phyloP scores from a whole-genome alignment of 2,329 filamentous ascomycete genomes.

The Drechmeria coniospora region DNA sequence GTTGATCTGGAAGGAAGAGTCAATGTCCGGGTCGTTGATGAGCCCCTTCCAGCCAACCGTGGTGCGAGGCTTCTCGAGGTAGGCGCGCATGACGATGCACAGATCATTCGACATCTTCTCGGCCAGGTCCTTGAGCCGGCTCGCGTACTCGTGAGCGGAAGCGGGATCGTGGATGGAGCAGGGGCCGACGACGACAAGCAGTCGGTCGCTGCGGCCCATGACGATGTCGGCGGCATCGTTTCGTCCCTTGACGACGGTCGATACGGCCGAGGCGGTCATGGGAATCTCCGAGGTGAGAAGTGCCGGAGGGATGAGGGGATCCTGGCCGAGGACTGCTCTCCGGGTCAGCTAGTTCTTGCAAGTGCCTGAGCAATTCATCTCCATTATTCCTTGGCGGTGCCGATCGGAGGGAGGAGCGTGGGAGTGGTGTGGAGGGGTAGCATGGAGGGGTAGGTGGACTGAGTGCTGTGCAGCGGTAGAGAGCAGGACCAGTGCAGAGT shows the following conservation, averaged over 20 bases:
- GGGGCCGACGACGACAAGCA: slow-evolving; percentile 86
- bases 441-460: too few relatives aligned
- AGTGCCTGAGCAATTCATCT: not conserved
- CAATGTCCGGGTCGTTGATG: slow-evolving; percentile 97
- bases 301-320: slow-evolving; percentile 79
- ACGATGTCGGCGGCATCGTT: slow-evolving; percentile 58
- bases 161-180: slow-evolving; percentile 95
- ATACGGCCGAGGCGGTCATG: slow-evolving; percentile 42
- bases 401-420: too few relatives aligned
- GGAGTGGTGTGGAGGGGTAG: too few relatives aligned
- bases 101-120: slow-evolving; percentile 71
- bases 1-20: slow-evolving; percentile 97
- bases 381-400: not conserved
- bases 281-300: slow-evolving; percentile 80
- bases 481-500: too few relatives aligned
- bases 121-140: slow-evolving; percentile 59
- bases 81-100: slow-evolving; percentile 91
- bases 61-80: slow-evolving; percentile 96
- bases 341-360: slow-evolving; percentile 6
- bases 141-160: slow-evolving; percentile 76
- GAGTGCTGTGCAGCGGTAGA: too few relatives aligned
- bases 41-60: slow-evolving; percentile 98
- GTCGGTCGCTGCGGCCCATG: slow-evolving; percentile 65
- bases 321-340: slow-evolving; percentile 72
- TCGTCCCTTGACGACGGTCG: slow-evolving; percentile 58